Evolutionary conservation across 495 filamentous ascomycete species (phyloP).

Genomic region (Jackrogersella minutella): DNA sequence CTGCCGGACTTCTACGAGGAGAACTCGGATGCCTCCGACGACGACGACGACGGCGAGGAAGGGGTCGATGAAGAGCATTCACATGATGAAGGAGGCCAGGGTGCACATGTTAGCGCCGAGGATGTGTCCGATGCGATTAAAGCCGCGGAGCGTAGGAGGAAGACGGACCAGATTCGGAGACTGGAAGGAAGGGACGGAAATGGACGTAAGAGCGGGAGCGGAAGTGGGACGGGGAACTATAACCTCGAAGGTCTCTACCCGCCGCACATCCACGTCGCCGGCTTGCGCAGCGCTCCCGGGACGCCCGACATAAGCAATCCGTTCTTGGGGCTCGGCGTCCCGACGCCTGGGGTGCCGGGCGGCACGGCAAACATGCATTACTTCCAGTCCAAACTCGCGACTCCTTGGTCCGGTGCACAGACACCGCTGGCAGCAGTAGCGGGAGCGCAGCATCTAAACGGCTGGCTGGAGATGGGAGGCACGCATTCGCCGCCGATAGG

Average conservation of each 20-base stretch:
- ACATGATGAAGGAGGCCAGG: conserved; percentile 23
- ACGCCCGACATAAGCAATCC: conserved; percentile 64
- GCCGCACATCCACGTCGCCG: conserved; percentile 49
- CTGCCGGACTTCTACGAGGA: conserved; percentile 97
- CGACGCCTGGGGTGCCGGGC: conserved; percentile 81
- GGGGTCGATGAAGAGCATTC: conserved; percentile 43
- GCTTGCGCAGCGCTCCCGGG: conserved; percentile 40
- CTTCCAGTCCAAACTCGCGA: conserved; percentile 83
- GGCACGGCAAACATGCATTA: conserved; percentile 90
- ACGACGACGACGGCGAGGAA: conserved; percentile 52
- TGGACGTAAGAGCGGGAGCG: conserved; percentile 13
- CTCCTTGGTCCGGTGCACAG: conserved; percentile 81
- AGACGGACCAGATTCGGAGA: conserved; percentile 46
- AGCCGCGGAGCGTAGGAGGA: conserved; percentile 54
- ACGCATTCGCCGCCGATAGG: conserved; percentile 13
- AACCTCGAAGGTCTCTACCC: conserved; percentile 42
- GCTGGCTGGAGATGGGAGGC: conserved; percentile 49
- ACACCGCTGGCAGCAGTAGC: conserved; percentile 89
- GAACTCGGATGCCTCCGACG: conserved; percentile 63
- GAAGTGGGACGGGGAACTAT: conserved; percentile 29
- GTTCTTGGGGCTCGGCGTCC: conserved; percentile 70
- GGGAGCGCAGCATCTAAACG: conserved; percentile 61
- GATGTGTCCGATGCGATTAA: conserved; percentile 51
- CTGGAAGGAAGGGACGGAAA: conserved; percentile 29
- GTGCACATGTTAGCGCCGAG: conserved; percentile 20